A percentile compares a stretch with the other conserved stretches of the same genome.
These are phyloP conservation scores for Paspalum vaginatum DNA, from an alignment of 176 grass and related monocot species.

Conservation along the genomic window DNA sequence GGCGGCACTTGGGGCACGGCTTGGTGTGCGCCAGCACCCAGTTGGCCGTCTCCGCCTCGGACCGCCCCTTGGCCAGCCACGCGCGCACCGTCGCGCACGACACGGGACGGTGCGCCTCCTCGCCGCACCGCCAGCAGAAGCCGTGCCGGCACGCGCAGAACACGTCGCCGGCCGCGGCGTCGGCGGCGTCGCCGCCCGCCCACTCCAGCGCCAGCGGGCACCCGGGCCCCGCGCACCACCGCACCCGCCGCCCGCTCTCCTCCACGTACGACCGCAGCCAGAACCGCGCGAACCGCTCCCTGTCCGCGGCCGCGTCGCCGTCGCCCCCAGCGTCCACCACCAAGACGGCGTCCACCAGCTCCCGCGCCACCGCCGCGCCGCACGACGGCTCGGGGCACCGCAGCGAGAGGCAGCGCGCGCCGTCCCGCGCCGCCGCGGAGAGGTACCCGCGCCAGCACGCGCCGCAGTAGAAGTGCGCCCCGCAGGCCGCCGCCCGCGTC, in stretches of 20 bases:
- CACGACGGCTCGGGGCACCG: conserved; percentile 45
- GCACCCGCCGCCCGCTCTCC: neutral
- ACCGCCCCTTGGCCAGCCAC: conserved; percentile 37
- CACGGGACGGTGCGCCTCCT: conserved; percentile 49
- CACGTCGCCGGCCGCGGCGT: neutral
- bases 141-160: conserved; percentile 21
- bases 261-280: conserved; percentile 40
- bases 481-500: conserved; percentile 4
- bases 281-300: neutral
- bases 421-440: conserved; percentile 5
- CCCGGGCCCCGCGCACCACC: conserved; percentile 39
- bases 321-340: neutral
- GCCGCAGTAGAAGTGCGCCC: conserved; percentile 24
- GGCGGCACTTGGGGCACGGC: neutral
- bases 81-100: conserved; percentile 25
- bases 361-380: conserved; percentile 4
- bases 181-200: neutral
- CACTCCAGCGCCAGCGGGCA: conserved; percentile 28
- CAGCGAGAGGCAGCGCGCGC: conserved; percentile 32
- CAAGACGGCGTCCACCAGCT: conserved; percentile 18
- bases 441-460: conserved; percentile 38
- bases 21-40: neutral
- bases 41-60: neutral
- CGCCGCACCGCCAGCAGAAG: conserved; percentile 40
- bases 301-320: too few species aligned